Conservation (phyloP, 2,329 filamentous ascomycete genomes). For the Fusarium marasasianum region DNA sequence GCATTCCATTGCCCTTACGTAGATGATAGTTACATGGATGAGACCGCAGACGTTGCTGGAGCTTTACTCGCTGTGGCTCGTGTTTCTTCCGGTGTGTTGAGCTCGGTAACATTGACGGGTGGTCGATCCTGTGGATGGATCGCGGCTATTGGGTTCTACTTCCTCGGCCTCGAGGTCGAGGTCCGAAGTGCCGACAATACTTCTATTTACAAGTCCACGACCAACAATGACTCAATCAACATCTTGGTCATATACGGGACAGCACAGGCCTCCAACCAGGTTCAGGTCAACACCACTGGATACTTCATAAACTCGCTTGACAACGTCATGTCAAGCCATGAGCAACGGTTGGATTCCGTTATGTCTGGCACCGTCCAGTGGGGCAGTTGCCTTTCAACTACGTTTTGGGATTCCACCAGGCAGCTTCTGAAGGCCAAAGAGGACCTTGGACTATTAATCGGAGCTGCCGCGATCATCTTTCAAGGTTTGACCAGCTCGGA, state of each 20-base stretch:
- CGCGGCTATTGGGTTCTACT: not conserved
- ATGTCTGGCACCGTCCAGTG: accelerated
- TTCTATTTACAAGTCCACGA: accelerated
- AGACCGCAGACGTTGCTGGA: accelerated
- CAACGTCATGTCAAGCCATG: accelerated
- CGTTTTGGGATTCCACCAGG: accelerated
- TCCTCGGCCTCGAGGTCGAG: not conserved
- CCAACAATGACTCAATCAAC: accelerated
- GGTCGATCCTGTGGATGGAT: not conserved
- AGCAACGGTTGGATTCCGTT: accelerated
- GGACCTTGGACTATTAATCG: accelerated
- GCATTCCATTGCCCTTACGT: accelerated
- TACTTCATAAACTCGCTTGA: not conserved
- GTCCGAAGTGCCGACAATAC: not conserved
- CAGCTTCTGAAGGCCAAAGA: accelerated
- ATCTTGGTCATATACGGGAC: accelerated
- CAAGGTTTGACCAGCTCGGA: accelerated
- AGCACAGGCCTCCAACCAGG: accelerated
- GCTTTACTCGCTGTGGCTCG: accelerated
- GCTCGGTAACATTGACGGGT: accelerated
- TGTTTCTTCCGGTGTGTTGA: accelerated
- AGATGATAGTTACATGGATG: accelerated
- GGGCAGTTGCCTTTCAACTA: accelerated
- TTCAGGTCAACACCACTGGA: accelerated
- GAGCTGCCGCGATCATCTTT: not conserved